Evolutionary conservation across 768 basidiomycete species (phyloP).

Genomic region (Russula sp.): DNA sequence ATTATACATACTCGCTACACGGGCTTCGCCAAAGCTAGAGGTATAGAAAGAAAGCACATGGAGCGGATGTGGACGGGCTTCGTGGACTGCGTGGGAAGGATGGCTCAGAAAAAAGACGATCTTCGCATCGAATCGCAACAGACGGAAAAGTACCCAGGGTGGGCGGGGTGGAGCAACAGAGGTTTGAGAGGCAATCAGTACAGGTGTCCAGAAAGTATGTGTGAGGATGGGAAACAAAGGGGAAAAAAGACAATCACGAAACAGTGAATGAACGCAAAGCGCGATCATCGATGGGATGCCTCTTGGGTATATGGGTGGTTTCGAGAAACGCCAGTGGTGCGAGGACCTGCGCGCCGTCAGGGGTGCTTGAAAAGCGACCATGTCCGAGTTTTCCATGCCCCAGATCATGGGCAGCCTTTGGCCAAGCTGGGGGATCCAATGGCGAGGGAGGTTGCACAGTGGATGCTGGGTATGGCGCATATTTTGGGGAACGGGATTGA

Average conservation of each 20-base stretch:
- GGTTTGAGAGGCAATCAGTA: not conserved
- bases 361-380: constrained; percentile 16
- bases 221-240: not conserved
- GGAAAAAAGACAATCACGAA: constrained; percentile 10
- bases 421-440: constrained; percentile 19
- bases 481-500: constrained; percentile 14
- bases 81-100: constrained; percentile 1
- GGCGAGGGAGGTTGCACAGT: constrained; percentile 12
- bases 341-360: constrained; percentile 29
- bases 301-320: constrained; percentile 49
- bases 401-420: constrained; percentile 14
- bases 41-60: constrained; percentile 3
- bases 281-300: constrained; percentile 66
- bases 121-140: not conserved
- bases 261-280: constrained; percentile 54
- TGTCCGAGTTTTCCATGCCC: constrained; percentile 17
- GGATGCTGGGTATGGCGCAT: constrained; percentile 15
- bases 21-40: constrained; percentile 6
- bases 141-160: not conserved
- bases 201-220: constrained; percentile 16
- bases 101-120: not conserved
- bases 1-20: constrained; percentile 18
- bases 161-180: not conserved
- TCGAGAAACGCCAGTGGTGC: constrained; percentile 61
- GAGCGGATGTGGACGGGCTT: not conserved